Base-by-base conservation (phyloP, 495 filamentous ascomycete genomes). In the Talaromyces proteolyticus region DNA sequence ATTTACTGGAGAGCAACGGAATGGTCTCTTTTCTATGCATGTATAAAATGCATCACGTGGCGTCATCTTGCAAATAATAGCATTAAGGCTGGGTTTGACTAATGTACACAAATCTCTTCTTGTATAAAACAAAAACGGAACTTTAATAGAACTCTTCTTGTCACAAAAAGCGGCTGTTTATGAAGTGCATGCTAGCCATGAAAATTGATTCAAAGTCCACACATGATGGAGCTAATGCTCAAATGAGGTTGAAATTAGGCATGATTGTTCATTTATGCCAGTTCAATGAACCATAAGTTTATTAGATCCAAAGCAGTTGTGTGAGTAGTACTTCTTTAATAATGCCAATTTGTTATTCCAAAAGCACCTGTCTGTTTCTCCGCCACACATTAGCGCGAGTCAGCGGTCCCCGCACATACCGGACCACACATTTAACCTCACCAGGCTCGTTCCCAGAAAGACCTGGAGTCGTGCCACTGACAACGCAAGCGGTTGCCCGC, bases 371-470 rank as follows among this genome's bases (percentile, higher is more conserved):
- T 8, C 2, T 8, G 43, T 25, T 45, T 23, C 43, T 45, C 43
- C 43, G 26, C 44, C 23, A 25, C 34, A 29, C 34, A 12, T 38
- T 47, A 47, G 45, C 45, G 45, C 36, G 25, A 36, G 5, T 34
- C 29, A 47, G 39, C 26, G 55, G 53, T 61, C 70, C 61, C 70
- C 69, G 66, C 70, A 66, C 69, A 67, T 68, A 57, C 64, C 64
- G 25, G 55, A 55, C 61, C 66, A 58, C 65, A 66, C 61, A 67
- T 58, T 54, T 50, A 34, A 56, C 46, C 49, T 47, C 37, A 29
- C 21, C 21, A 44, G 36, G 34, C 36, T 53, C 53, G 62, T 59
- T 63, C 58, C 53, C 55, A 56, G 50, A 39, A 54, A 51, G 47
- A 45, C 54, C 47, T 22, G 49, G 29, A 34, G 29, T 34, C 40